phyloP scores from a whole-genome alignment of 768 basidiomycete genomes.

The Phylloporus arenicola region DNA sequence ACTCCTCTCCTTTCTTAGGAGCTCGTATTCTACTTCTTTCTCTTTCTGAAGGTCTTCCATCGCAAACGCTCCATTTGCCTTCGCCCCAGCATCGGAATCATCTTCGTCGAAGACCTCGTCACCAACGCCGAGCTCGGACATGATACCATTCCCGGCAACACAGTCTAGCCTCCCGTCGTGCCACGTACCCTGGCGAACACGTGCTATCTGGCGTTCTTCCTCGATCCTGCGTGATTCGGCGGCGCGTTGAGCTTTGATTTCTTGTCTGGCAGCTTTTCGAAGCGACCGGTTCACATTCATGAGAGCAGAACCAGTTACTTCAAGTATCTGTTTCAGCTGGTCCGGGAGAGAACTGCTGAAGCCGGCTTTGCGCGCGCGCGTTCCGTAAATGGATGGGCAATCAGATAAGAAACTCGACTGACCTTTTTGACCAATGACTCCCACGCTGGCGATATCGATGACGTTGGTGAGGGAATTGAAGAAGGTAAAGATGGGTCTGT shows the following conservation, averaged over 20 bases:
- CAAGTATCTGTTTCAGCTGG: slow-evolving; percentile 80
- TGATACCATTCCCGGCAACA: slow-evolving; percentile 80
- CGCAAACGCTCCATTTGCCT: slow-evolving; percentile 4
- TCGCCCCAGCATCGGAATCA: slow-evolving; percentile 26
- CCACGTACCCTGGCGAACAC: slow-evolving; percentile 62
- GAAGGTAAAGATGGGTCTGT: slow-evolving; percentile 85
- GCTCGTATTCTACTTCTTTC: slow-evolving; percentile 30
- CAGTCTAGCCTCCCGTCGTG: slow-evolving; percentile 86
- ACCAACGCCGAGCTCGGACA: slow-evolving; percentile 81
- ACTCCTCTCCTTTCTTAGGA: slow-evolving; percentile 25
- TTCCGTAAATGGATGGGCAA: background rate
- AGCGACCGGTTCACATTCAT: slow-evolving; percentile 54
- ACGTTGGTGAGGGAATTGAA: slow-evolving; percentile 74
- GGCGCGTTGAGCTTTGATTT: slow-evolving; percentile 35
- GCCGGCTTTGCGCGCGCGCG: slow-evolving; percentile 50
- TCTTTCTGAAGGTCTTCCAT: slow-evolving; percentile 20
- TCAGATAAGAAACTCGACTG: background rate
- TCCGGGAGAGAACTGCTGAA: slow-evolving; percentile 73
- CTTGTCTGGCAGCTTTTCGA: slow-evolving; percentile 37
- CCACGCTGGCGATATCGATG: slow-evolving; percentile 88
- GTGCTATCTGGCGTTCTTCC: slow-evolving; percentile 36
- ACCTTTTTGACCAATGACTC: slow-evolving; percentile 96
- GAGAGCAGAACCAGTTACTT: slow-evolving; percentile 69
- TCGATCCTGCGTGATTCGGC: slow-evolving; percentile 34
- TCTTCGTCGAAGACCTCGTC: slow-evolving; percentile 51